Percentiles rank a stretch among this genome's conserved stretches.
phyloP scores from a whole-genome alignment of 331 rosid genomes.

The Telfairia occidentalis region DNA sequence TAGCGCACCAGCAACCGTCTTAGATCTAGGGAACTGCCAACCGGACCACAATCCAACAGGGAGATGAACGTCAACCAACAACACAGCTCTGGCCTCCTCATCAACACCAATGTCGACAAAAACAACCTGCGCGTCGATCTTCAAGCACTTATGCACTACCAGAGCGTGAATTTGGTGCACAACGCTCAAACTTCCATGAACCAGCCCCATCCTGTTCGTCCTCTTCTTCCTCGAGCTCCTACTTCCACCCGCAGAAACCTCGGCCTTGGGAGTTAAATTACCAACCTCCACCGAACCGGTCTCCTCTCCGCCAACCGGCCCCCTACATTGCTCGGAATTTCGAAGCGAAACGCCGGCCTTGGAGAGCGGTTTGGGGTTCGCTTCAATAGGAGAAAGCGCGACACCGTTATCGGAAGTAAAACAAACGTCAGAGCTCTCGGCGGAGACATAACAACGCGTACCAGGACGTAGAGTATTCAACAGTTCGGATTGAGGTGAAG shows the following conservation, averaged over 20 bases:
- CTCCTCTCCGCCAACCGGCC: neutral
- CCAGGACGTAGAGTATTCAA: constrained; percentile 15
- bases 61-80: constrained; percentile 60
- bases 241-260: constrained; percentile 4
- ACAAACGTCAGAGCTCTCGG: constrained; percentile 18
- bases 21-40: constrained; percentile 68
- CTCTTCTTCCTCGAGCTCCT: constrained; percentile 24
- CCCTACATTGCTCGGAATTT: constrained; percentile 14
- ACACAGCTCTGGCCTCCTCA: constrained; percentile 39
- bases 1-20: constrained; percentile 51
- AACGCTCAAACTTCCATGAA: constrained; percentile 71
- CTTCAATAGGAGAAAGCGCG: constrained; percentile 23
- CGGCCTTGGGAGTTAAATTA: neutral
- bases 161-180: constrained; percentile 68
- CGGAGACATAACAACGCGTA: constrained; percentile 30
- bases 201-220: constrained; percentile 49
- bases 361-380: neutral
- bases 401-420: constrained; percentile 38
- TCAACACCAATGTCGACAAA: constrained; percentile 19
- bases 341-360: neutral
- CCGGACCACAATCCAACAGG: constrained; percentile 52
- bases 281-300: neutral
- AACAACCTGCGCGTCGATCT: constrained; percentile 39
- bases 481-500: constrained; percentile 13
- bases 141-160: constrained; percentile 40